Evolutionary conservation across 1,139 yeast genomes (phyloP).

Genomic region (Dujonia santamariae): DNA sequence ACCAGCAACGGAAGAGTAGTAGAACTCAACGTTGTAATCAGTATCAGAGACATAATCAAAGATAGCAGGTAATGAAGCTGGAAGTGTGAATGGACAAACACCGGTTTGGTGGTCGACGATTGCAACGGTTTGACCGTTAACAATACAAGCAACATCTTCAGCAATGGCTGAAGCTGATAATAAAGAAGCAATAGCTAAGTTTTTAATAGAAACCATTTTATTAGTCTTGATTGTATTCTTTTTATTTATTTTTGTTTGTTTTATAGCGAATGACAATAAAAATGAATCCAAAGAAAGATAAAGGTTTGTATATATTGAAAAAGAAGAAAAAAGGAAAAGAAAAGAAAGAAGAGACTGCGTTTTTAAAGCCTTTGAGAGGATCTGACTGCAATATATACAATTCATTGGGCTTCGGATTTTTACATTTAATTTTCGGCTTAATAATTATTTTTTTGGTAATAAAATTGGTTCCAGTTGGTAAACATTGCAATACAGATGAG

Average conservation of each 20-base stretch:
- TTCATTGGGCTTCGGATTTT: no score
- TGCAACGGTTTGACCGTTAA: slow-evolving; percentile 30
- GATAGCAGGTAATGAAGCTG: slow-evolving; percentile 23
- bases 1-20: slow-evolving; percentile 27
- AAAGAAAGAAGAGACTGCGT: no score
- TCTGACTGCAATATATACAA: no score
- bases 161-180: slow-evolving; percentile 16
- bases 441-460: no score
- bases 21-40: slow-evolving; percentile 35
- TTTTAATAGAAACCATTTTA: slow-evolving; percentile 6
- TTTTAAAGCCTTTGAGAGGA: no score
- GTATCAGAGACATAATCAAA: slow-evolving; percentile 28
- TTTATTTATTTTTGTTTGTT: no score
- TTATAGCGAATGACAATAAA: slow-evolving; percentile 5
- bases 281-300: neutral
- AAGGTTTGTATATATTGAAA: no score
- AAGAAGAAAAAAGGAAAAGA: no score
- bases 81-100: slow-evolving; percentile 38
- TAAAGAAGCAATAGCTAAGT: slow-evolving; percentile 14
- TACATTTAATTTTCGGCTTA: no score
- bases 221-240: no score
- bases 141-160: slow-evolving; percentile 36
- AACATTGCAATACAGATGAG: no score
- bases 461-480: no score
- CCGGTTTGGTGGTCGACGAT: slow-evolving; percentile 43